Evolutionary conservation across 495 filamentous ascomycete species (phyloP).

Genomic region (Baudoinia panamericana): DNA sequence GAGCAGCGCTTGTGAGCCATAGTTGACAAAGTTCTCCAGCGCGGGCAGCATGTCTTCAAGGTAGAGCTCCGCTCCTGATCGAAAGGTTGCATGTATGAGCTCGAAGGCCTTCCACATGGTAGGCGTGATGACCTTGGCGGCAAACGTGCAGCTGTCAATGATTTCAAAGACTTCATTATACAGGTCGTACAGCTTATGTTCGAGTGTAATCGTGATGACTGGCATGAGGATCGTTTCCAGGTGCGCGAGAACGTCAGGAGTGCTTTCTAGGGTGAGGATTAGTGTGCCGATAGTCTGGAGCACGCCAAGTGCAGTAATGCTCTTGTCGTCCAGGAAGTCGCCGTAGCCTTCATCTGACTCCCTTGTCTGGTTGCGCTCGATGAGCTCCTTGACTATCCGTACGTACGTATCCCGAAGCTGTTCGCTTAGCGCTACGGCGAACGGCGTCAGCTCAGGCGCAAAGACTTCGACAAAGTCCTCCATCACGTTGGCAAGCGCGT

Average conservation of each 20-base stretch:
- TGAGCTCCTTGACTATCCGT: slow-evolving; percentile 77
- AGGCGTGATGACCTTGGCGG: slow-evolving; percentile 83
- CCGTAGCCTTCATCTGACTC: slow-evolving; percentile 65
- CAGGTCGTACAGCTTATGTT: slow-evolving; percentile 94
- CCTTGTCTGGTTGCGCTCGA: slow-evolving; percentile 66
- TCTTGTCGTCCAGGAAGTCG: slow-evolving; percentile 95
- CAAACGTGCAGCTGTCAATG: slow-evolving; percentile 98
- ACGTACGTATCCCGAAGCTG: slow-evolving; percentile 94
- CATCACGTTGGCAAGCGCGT: slow-evolving; percentile 96
- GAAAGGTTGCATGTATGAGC: slow-evolving; percentile 92
- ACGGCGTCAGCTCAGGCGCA: slow-evolving; percentile 85
- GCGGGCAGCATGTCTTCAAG: slow-evolving; percentile 99
- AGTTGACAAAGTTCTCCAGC: slow-evolving; percentile 91
- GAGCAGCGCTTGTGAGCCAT: slow-evolving; percentile 63
- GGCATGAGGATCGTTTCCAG: slow-evolving; percentile 94
- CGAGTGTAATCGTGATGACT: slow-evolving; percentile 85
- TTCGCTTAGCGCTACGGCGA: slow-evolving; percentile 94
- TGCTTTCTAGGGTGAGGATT: slow-evolving; percentile 92
- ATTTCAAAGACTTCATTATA: slow-evolving; percentile 99
- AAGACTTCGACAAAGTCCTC: slow-evolving; percentile 99
- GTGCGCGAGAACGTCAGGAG: slow-evolving; percentile 82
- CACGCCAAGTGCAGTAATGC: slow-evolving; percentile 91
- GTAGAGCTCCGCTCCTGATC: slow-evolving; percentile 89
- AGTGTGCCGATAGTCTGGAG: slow-evolving; percentile 95
- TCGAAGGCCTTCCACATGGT: slow-evolving; percentile 98